These are phyloP conservation scores for Erodium maritimum DNA, from an alignment of 345 rosid species.

Conservation along the genomic window DNA sequence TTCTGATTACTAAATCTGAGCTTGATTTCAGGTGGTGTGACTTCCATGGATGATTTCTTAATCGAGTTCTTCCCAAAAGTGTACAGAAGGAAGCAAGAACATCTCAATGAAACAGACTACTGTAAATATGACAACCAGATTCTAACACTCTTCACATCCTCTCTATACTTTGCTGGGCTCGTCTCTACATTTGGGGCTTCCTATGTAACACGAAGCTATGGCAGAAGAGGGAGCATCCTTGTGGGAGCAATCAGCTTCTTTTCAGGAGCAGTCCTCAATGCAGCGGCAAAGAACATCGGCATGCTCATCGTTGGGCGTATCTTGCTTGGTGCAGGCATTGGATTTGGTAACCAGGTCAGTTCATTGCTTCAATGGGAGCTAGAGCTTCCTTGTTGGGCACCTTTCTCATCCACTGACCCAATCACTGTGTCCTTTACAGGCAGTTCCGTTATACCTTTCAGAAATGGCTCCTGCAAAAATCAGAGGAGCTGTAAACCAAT, in stretches of 20 bases:
- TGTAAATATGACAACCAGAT: conserved; percentile 79
- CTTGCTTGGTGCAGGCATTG: conserved; percentile 71
- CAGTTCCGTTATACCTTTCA: conserved; percentile 76
- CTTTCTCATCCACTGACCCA: neutral
- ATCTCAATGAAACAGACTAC: conserved; percentile 73
- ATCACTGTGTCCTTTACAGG: conserved; percentile 23
- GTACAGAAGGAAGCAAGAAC: conserved; percentile 54
- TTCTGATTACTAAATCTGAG: neutral
- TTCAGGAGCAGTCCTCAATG: conserved; percentile 57
- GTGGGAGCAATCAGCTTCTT: conserved; percentile 76
- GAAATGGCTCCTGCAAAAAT: conserved; percentile 88
- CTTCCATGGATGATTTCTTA: conserved; percentile 96
- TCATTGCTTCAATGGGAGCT: neutral
- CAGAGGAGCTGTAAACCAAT: conserved; percentile 69
- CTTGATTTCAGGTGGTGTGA: conserved; percentile 62
- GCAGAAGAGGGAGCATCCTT: conserved; percentile 61
- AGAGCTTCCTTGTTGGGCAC: neutral
- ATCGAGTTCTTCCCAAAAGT: conserved; percentile 58
- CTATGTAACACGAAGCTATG: conserved; percentile 45
- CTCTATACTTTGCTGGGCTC: conserved; percentile 76
- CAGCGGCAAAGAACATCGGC: conserved; percentile 44
- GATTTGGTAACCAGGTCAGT: conserved; percentile 75
- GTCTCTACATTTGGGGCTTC: conserved; percentile 74
- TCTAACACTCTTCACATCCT: conserved; percentile 76
- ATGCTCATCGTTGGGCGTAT: conserved; percentile 68